Evolutionary conservation across 352 stramenopile species (phyloP).

Genomic region (Phytophthora pseudosyringae): DNA sequence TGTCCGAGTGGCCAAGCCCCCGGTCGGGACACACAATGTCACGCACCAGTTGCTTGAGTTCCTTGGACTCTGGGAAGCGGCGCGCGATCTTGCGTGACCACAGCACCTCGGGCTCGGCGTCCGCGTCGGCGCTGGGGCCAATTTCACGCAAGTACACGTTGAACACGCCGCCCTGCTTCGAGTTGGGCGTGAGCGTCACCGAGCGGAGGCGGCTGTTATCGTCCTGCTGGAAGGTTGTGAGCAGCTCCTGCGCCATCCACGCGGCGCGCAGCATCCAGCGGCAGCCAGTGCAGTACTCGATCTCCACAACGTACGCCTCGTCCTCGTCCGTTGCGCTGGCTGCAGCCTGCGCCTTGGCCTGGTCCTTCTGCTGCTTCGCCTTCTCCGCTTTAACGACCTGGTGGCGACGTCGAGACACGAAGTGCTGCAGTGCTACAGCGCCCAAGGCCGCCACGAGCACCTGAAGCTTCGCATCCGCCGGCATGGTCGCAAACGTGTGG

Average conservation of each 20-base stretch:
- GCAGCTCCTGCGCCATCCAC: conserved; percentile 92
- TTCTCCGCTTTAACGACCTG: conserved; percentile 10
- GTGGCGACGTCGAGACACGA: conserved; percentile 25
- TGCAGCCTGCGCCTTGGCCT: conserved; percentile 1
- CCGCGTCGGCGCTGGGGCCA: conserved; percentile 32
- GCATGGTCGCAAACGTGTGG: conserved; percentile 23
- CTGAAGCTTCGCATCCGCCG: conserved; percentile 30
- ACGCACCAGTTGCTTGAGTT: conserved; percentile 93
- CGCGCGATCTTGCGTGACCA: conserved; percentile 87
- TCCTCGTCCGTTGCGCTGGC: conserved; percentile 2
- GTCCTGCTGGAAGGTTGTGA: conserved; percentile 92
- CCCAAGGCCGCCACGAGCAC: conserved; percentile 34
- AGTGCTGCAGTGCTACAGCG: conserved; percentile 55
- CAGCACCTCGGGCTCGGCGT: conserved; percentile 65
- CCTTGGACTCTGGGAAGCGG: conserved; percentile 92
- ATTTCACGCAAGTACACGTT: conserved; percentile 64
- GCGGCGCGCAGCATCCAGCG: conserved; percentile 89
- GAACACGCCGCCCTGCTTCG: conserved; percentile 66
- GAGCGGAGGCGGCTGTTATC: conserved; percentile 49
- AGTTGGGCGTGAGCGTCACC: conserved; percentile 71
- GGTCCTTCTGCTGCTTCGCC: conserved; percentile 13
- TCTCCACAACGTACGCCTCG: conserved; percentile 76
- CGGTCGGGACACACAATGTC: conserved; percentile 86
- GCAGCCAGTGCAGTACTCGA: conserved; percentile 93
- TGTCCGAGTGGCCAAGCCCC: conserved; percentile 87